A percentile compares a stretch with the other conserved stretches of the same genome.
phyloP scores from a whole-genome alignment of 805 yeast genomes.

The Wickerhamia fluorescens region DNA sequence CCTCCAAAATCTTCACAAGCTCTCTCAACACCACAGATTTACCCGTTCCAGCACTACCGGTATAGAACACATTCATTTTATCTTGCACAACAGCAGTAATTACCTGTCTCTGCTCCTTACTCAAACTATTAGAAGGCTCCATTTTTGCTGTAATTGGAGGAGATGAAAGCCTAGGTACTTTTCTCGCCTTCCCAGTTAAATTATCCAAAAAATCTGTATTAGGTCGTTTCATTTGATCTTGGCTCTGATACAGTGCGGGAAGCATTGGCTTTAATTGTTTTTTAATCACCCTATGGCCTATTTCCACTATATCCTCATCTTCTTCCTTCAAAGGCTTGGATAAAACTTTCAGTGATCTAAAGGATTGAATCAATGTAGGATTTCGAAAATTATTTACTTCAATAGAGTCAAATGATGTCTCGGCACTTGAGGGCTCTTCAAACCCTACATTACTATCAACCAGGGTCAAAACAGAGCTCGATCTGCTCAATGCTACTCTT shows the following conservation, averaged over 20 bases:
- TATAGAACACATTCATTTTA: slow-evolving; percentile 55
- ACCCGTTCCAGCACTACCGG: slow-evolving; percentile 89
- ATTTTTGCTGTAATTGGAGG: slow-evolving; percentile 4
- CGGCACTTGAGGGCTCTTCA: slow-evolving; percentile 20
- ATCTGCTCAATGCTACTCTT: slow-evolving; percentile 8
- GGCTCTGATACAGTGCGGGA: neutral
- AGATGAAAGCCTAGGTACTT: slow-evolving; percentile 10
- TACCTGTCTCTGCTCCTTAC: slow-evolving; percentile 42
- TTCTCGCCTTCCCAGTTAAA: slow-evolving; percentile 14
- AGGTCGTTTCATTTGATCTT: slow-evolving; percentile 12
- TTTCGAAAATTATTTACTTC: slow-evolving; percentile 32
- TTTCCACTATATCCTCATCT: slow-evolving; percentile 3
- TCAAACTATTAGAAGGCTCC: slow-evolving; percentile 6
- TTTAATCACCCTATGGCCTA: no score
- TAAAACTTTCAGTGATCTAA: slow-evolving; percentile 7
- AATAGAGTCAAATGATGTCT: slow-evolving; percentile 30
- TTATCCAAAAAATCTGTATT: slow-evolving; percentile 13
- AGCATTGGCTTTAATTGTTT: no score
- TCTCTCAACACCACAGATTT: slow-evolving; percentile 64
- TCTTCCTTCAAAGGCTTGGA: slow-evolving; percentile 1
- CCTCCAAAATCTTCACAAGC: slow-evolving; percentile 39
- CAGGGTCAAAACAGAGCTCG: slow-evolving; percentile 15
- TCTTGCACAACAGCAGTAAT: slow-evolving; percentile 45
- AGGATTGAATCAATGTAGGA: slow-evolving; percentile 19
- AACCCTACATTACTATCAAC: slow-evolving; percentile 17